These are phyloP conservation scores for Phtheirospermum japonicum DNA, from an alignment of 257 asterid genomes.

Conservation along the genomic window DNA sequence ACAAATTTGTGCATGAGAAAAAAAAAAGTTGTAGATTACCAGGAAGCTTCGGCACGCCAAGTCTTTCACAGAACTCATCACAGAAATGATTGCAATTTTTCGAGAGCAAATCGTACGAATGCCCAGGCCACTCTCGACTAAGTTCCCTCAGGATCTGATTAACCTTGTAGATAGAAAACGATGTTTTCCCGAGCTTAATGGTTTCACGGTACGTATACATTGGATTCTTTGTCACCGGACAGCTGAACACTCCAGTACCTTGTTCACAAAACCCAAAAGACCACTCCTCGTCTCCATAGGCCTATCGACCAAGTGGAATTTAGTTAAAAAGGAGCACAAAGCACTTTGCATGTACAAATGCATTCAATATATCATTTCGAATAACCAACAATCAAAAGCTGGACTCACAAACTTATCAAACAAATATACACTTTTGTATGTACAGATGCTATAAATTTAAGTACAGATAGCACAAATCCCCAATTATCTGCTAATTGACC, in stretches of 20 bases:
- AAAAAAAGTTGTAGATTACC: slow-evolving; percentile 44
- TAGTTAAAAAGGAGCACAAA: slow-evolving; percentile 9
- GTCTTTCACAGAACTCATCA: slow-evolving; percentile 83
- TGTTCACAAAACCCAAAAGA: slow-evolving; percentile 97
- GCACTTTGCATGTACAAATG: background rate
- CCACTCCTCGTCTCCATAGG: slow-evolving; percentile 87
- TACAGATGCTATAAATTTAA: no score
- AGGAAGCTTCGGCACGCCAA: slow-evolving; percentile 95
- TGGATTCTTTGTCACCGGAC: slow-evolving; percentile 83
- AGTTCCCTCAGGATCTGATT: slow-evolving; percentile 94
- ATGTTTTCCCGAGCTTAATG: slow-evolving; percentile 68
- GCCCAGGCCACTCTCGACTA: slow-evolving; percentile 99
- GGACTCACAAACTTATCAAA: no score
- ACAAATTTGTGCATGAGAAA: slow-evolving; percentile 1
- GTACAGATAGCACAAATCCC: no score
- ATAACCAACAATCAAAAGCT: background rate
- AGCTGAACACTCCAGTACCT: slow-evolving; percentile 93
- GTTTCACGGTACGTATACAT: slow-evolving; percentile 89
- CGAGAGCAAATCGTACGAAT: slow-evolving; percentile 73
- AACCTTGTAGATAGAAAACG: slow-evolving; percentile 61
- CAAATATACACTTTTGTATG: no score
- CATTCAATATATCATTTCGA: background rate
- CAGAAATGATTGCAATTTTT: slow-evolving; percentile 98
- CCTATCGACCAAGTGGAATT: slow-evolving; percentile 40
- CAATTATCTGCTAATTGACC: no score